Evolutionary conservation across 2,329 filamentous ascomycete genomes (phyloP).

Genomic region (Nannizziopsis barbatae): DNA sequence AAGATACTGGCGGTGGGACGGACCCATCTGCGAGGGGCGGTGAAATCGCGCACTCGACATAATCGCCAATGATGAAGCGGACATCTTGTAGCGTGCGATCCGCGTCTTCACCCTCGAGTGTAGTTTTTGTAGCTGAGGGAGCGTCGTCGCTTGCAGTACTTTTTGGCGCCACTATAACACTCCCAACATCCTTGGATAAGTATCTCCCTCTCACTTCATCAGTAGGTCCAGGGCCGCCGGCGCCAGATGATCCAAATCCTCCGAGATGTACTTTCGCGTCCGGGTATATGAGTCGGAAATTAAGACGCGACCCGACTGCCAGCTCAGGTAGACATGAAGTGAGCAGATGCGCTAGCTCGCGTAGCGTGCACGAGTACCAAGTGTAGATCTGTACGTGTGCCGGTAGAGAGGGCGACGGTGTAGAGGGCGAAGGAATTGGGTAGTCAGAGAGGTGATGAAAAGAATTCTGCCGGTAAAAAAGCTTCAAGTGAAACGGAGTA

Average conservation of each 20-base stretch:
- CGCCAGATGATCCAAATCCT: conserved; percentile 19
- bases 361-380: conserved; percentile 68
- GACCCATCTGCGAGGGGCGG: conserved; percentile 63
- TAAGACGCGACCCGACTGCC: conserved; percentile 69
- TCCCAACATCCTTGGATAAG: conserved; percentile 70
- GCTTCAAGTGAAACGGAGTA: conserved; percentile 71
- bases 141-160: too few relatives aligned
- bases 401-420: conserved; percentile 46
- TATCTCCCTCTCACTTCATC: conserved; percentile 48
- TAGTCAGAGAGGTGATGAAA: conserved; percentile 50
- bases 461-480: conserved; percentile 66
- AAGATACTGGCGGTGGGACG: conserved; percentile 52
- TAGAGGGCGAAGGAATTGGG: conserved; percentile 42
- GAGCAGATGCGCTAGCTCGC: conserved; percentile 69
- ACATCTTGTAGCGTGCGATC: conserved; percentile 65
- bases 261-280: conserved; percentile 45
- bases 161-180: conserved; percentile 50
- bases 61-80: conserved; percentile 81
- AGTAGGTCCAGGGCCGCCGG: conserved; percentile 19
- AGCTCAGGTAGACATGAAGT: conserved; percentile 60
- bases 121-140: background rate
- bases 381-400: conserved; percentile 72
- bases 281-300: conserved; percentile 75
- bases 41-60: conserved; percentile 69
- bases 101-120: conserved; percentile 46